Percentiles rank a stretch among this genome's conserved stretches.
Evolutionary conservation across 768 basidiomycete species (phyloP).

Genomic region (Lentinus brumalis): DNA sequence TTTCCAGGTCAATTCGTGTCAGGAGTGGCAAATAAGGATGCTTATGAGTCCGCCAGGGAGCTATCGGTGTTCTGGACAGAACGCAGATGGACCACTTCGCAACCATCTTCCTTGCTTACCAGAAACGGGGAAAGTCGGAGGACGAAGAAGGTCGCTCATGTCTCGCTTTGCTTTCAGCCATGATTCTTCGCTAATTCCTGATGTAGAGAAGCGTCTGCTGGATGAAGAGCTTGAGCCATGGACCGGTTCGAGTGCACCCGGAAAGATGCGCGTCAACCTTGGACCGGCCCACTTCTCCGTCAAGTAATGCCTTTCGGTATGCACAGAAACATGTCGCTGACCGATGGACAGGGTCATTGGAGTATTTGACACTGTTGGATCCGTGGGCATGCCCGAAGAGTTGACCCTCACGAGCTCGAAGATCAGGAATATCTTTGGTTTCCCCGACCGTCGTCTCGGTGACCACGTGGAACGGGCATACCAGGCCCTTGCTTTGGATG

Average conservation of each 20-base stretch:
- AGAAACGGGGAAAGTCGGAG: conserved; percentile 58
- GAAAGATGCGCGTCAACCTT: conserved; percentile 52
- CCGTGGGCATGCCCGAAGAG: conserved; percentile 70
- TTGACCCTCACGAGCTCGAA: conserved; percentile 47
- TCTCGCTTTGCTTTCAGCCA: background rate
- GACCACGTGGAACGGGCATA: conserved; percentile 65
- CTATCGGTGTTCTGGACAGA: conserved; percentile 70
- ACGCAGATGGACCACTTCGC: conserved; percentile 75
- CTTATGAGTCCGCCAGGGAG: conserved; percentile 49
- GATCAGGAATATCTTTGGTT: conserved; percentile 60
- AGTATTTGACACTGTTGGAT: conserved; percentile 80
- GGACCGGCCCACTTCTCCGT: conserved; percentile 55
- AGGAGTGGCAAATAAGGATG: no score
- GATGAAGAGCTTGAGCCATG: conserved; percentile 53
- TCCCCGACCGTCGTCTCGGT: conserved; percentile 59
- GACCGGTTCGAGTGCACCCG: conserved; percentile 52
- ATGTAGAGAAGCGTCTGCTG: conserved; percentile 35
- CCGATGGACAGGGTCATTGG: conserved; percentile 56
- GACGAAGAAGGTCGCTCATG: conserved; percentile 45
- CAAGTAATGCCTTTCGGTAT: conserved; percentile 44
- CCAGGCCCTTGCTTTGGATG: conserved; percentile 71
- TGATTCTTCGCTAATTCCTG: conserved; percentile 10
- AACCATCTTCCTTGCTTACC: conserved; percentile 60
- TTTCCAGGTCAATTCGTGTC: background rate
- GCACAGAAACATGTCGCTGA: conserved; percentile 11